Evolutionary conservation across 768 basidiomycete genomes (phyloP).

Genomic region (Mycena albidolilacea): DNA sequence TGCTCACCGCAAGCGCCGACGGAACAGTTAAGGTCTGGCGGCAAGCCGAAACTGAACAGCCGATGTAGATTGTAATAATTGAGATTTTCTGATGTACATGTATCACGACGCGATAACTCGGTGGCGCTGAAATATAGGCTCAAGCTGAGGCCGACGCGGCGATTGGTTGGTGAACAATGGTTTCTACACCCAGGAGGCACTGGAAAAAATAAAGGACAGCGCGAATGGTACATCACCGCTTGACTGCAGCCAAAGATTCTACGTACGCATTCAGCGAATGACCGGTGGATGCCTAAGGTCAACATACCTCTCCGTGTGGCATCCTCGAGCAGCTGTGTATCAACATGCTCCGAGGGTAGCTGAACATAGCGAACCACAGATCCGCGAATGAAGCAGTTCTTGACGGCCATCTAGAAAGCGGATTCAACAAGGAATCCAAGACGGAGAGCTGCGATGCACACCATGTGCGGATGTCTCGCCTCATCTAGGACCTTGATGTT

Average conservation of each 20-base stretch:
- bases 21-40: constrained; percentile 94
- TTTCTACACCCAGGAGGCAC: constrained; percentile 28
- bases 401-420: constrained; percentile 89
- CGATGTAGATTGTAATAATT: not conserved
- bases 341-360: constrained; percentile 92
- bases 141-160: no score
- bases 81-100: constrained; percentile 2
- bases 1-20: constrained; percentile 93
- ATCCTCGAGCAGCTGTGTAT: constrained; percentile 96
- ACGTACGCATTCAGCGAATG: constrained; percentile 21
- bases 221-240: constrained; percentile 35
- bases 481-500: constrained; percentile 94
- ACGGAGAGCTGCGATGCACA: constrained; percentile 49
- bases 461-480: constrained; percentile 97
- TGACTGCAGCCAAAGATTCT: constrained; percentile 52
- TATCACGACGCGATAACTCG: not conserved
- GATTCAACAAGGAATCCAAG: not conserved
- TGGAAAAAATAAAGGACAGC: constrained; percentile 21
- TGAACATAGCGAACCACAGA: constrained; percentile 99
- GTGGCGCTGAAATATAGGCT: no score
- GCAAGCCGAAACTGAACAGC: constrained; percentile 50
- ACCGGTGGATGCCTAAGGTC: not conserved
- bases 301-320: constrained; percentile 92
- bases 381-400: constrained; percentile 99
- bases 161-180: not conserved